phyloP scores from a whole-genome alignment of 176 grass and related monocot genomes.

The Eragrostis nindensis region DNA sequence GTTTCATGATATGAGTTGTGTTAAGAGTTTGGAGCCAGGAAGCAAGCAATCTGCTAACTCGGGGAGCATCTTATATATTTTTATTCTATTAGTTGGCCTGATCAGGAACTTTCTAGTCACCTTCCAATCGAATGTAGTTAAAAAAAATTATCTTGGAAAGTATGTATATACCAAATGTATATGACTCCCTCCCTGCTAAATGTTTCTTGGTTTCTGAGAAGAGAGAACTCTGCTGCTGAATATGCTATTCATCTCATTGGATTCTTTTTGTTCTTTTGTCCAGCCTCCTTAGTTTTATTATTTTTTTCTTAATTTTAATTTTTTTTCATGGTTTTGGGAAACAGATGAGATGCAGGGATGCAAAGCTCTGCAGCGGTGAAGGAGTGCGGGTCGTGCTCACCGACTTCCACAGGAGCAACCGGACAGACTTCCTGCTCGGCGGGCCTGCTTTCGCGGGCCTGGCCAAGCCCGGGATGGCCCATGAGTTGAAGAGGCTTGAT shows the following conservation, averaged over 20 bases:
- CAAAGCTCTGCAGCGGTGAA: slow-evolving; percentile 52
- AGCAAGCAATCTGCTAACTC: background rate
- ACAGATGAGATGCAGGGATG: slow-evolving; percentile 69
- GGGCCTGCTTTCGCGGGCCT: slow-evolving; percentile 52
- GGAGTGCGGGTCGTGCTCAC: slow-evolving; percentile 75
- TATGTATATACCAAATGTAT: background rate
- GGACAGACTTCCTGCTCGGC: slow-evolving; percentile 59
- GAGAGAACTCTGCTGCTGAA: background rate
- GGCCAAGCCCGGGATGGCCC: slow-evolving; percentile 50
- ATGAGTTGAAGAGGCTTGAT: slow-evolving; percentile 49
- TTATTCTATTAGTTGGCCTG: slow-evolving; percentile 10
- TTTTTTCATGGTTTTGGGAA: background rate
- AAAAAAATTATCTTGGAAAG: background rate
- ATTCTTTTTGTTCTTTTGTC: too few species aligned
- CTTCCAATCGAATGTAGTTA: background rate
- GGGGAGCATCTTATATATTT: background rate
- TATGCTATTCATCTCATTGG: background rate
- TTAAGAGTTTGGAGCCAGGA: background rate
- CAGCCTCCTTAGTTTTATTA: background rate
- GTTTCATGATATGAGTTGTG: background rate
- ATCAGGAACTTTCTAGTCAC: background rate
- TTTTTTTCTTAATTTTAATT: background rate
- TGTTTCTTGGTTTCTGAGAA: background rate
- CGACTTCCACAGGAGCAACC: slow-evolving; percentile 65
- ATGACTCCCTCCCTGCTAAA: background rate